phyloP scores from a whole-genome alignment of 495 filamentous ascomycete genomes.

The Clohesyomyces aquaticus region DNA sequence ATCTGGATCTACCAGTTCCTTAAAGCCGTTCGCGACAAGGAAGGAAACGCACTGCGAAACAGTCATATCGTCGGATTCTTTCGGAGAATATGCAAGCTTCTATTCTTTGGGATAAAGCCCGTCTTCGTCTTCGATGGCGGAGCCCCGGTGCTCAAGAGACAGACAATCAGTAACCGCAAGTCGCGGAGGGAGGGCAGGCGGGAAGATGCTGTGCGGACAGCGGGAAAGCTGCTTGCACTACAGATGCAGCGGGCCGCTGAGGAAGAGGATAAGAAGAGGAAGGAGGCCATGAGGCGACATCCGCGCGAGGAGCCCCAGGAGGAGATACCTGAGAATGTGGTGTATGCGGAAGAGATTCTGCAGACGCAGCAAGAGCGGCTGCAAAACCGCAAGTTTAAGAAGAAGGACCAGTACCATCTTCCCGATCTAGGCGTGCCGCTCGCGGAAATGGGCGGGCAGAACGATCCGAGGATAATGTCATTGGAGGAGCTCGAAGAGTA shows the following conservation, averaged over 20 bases:
- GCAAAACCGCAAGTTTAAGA: slow-evolving; percentile 77
- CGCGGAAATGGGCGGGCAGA: slow-evolving; percentile 81
- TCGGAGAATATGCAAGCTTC: slow-evolving; percentile 92
- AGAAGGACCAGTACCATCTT: slow-evolving; percentile 91
- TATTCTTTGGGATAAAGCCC: slow-evolving; percentile 94
- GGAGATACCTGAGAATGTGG: slow-evolving; percentile 71
- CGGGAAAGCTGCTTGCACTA: slow-evolving; percentile 84
- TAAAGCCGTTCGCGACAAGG: slow-evolving; percentile 97
- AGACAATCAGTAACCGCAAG: slow-evolving; percentile 81
- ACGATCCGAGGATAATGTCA: slow-evolving; percentile 94
- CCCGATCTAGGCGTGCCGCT: slow-evolving; percentile 78
- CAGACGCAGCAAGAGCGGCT: slow-evolving; percentile 78
- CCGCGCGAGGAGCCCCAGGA: slow-evolving; percentile 58
- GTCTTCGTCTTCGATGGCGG: slow-evolving; percentile 99
- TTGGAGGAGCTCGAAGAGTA: slow-evolving; percentile 92
- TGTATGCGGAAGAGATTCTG: slow-evolving; percentile 85
- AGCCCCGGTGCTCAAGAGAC: slow-evolving; percentile 85
- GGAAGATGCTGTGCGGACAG: slow-evolving; percentile 90
- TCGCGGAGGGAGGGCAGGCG: slow-evolving; percentile 80
- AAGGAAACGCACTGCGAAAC: slow-evolving; percentile 94
- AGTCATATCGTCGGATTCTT: slow-evolving; percentile 97
- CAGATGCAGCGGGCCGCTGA: slow-evolving; percentile 90
- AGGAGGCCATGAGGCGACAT: slow-evolving; percentile 49
- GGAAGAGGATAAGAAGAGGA: slow-evolving; percentile 72
- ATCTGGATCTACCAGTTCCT: slow-evolving; percentile 99